A percentile compares a stretch with the other conserved stretches of the same genome.
Conservation (phyloP, 2,329 filamentous ascomycete genomes). For the Pseudocercospora eumusae region DNA sequence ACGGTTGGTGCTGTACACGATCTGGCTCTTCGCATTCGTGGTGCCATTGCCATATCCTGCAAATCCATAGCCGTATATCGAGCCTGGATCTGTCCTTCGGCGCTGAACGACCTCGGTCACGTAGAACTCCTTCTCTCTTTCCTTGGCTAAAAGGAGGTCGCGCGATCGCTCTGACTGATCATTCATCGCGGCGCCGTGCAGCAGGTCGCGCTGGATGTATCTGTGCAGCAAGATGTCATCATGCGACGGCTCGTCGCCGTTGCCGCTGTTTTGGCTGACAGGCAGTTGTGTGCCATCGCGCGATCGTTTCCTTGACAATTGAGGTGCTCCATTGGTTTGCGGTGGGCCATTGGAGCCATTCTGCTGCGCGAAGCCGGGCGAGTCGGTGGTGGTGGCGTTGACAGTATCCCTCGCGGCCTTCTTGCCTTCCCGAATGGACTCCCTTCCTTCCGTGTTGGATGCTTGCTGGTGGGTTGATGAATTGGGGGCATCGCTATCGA, state of each 20-base stretch:
- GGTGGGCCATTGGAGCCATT: slow-evolving; percentile 30
- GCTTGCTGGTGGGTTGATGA: slow-evolving; percentile 24
- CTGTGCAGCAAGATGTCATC: slow-evolving; percentile 57
- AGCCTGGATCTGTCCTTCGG: slow-evolving; percentile 57
- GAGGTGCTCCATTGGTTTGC: slow-evolving; percentile 50
- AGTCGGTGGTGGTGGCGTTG: slow-evolving; percentile 50
- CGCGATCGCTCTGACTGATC: slow-evolving; percentile 48
- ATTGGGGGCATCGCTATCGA: slow-evolving; percentile 26
- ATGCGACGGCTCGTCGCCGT: slow-evolving; percentile 25
- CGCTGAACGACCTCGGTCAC: slow-evolving; percentile 62
- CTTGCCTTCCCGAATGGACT: slow-evolving; percentile 60
- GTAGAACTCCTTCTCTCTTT: slow-evolving; percentile 70
- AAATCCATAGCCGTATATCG: slow-evolving; percentile 71
- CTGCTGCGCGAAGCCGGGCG: slow-evolving; percentile 33
- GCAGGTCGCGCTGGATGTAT: slow-evolving; percentile 65
- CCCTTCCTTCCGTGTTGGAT: slow-evolving; percentile 36
- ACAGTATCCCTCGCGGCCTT: slow-evolving; percentile 62
- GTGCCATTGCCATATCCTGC: slow-evolving; percentile 84
- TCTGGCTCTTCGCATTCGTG: slow-evolving; percentile 68
- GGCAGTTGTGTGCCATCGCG: slow-evolving; percentile 59
- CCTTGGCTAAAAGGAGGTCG: slow-evolving; percentile 61
- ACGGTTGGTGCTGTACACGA: slow-evolving; percentile 79
- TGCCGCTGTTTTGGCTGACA: slow-evolving; percentile 33
- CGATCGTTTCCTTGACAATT: slow-evolving; percentile 58
- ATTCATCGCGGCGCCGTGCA: slow-evolving; percentile 57